These are phyloP conservation scores for Fusarium sambucinum DNA, from an alignment of 2,329 filamentous ascomycete species.

Conservation along the genomic window DNA sequence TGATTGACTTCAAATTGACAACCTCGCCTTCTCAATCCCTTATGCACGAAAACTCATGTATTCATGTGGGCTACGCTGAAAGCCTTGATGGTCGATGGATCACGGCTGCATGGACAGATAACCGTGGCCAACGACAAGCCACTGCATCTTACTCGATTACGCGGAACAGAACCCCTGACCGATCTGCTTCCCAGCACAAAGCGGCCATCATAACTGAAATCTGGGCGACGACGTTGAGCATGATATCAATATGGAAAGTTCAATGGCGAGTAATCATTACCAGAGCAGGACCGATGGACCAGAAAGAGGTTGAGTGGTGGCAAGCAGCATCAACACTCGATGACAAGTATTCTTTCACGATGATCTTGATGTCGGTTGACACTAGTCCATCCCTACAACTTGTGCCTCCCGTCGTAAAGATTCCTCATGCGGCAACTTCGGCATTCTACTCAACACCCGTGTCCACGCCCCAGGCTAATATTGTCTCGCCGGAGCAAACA, in stretches of 20 bases:
- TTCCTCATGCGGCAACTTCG: conserved; percentile 60
- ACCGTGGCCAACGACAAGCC: conserved; percentile 77
- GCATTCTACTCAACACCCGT: conserved; percentile 71
- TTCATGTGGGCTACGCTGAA: conserved; percentile 83
- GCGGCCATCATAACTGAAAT: conserved; percentile 77
- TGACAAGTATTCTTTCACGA: conserved; percentile 62
- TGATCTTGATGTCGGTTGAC: conserved; percentile 74
- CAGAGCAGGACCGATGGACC: conserved; percentile 76
- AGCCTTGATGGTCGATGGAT: conserved; percentile 84
- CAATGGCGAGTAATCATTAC: conserved; percentile 83
- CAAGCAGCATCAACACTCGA: conserved; percentile 65
- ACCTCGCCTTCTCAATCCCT: conserved; percentile 77
- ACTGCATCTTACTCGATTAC: conserved; percentile 79
- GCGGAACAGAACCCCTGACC: conserved; percentile 64
- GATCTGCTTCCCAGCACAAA: conserved; percentile 60
- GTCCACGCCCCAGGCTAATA: conserved; percentile 72
- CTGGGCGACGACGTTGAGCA: conserved; percentile 81
- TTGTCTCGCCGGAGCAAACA: conserved; percentile 71
- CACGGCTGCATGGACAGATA: conserved; percentile 84
- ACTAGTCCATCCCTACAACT: conserved; percentile 73
- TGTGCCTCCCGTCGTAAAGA: conserved; percentile 65
- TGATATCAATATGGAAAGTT: conserved; percentile 76
- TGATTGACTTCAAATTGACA: conserved; percentile 80
- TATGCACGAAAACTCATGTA: conserved; percentile 80
- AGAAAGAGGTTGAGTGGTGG: conserved; percentile 73